Conservation (phyloP, 352 stramenopile genomes). For the Phytophthora rubi region DNA sequence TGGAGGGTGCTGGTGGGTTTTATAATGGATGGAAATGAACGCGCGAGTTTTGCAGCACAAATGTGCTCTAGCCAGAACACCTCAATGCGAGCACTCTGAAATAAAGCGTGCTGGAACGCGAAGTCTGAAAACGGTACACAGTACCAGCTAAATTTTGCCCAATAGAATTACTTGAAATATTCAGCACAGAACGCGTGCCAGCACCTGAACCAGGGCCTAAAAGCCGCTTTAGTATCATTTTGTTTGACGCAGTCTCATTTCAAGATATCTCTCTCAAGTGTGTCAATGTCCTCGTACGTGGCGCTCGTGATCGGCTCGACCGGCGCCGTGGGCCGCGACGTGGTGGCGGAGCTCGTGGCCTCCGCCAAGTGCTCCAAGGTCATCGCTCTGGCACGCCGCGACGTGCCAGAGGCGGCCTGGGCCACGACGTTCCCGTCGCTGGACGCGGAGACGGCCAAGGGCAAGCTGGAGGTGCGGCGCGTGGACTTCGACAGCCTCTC, state of each 20-base stretch:
- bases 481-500: constrained; percentile 67
- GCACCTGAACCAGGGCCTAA: no score
- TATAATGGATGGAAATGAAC: no score
- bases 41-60: no score
- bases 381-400: constrained; percentile 69
- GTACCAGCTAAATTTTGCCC: no score
- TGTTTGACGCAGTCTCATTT: constrained; percentile 8
- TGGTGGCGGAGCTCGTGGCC: constrained; percentile 70
- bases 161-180: no score
- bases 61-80: no score
- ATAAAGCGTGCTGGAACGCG: no score
- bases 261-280: background rate
- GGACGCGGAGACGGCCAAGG: constrained; percentile 42
- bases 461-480: constrained; percentile 65
- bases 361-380: constrained; percentile 72
- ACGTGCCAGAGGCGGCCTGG: constrained; percentile 59
- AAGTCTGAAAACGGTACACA: no score
- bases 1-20: no score
- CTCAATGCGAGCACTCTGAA: no score
- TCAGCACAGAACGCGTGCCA: no score
- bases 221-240: no score
- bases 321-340: constrained; percentile 72
- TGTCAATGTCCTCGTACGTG: constrained; percentile 45
- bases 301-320: constrained; percentile 80
- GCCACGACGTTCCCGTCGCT: constrained; percentile 55